Evolutionary conservation across 345 rosid genomes (phyloP), one percentile per base, ranked within the genome.

Genomic region (Hevea brasiliensis): DNA sequence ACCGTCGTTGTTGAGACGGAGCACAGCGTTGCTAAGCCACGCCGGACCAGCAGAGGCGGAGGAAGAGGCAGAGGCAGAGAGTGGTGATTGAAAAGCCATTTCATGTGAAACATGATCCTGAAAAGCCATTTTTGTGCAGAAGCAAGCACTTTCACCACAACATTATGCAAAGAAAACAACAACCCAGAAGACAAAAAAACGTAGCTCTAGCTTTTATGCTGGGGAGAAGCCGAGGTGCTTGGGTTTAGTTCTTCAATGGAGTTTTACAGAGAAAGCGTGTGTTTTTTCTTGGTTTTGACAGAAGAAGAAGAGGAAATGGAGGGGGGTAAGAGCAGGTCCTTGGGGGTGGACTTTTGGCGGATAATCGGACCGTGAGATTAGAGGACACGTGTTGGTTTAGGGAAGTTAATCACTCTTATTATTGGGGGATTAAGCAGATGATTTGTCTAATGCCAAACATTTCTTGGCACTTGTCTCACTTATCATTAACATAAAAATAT

Each of bases 1-100:
- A 26, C 66, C 47, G 13, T 81, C 85, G 51, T 73, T 57, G 51
- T 40, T 54, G 7, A 76, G 60, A 14, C 66, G 77, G 67, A 76
- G 70, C 26, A 75, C 73, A 8, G 84, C 86, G 77, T 78, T 73
- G 82, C 67, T 77, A n/a, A 83, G 80, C 86, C 86, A 83, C 7
- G 80, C 48, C 5, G 86, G 83, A 2, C 80, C 83, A 12, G 76
- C 78, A 18, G 70, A 51, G 13, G 77, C 32, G 61, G 61, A 18
- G 61, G 68, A 57, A 24, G 55, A n/a, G 37, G 74, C 71, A 4
- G 77, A 67, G 23, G 80, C 40, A 11, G 74, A 56, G 37, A 71
- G 61, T 58, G 74, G 58, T 6, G 70, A 55, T 50, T 80, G 83
- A 65, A 80, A 80, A 42, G 61, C 72, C 60, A 80, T 72, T 68